phyloP scores from a whole-genome alignment of 2,329 filamentous ascomycete species.

The Neofusicoccum sp. region DNA sequence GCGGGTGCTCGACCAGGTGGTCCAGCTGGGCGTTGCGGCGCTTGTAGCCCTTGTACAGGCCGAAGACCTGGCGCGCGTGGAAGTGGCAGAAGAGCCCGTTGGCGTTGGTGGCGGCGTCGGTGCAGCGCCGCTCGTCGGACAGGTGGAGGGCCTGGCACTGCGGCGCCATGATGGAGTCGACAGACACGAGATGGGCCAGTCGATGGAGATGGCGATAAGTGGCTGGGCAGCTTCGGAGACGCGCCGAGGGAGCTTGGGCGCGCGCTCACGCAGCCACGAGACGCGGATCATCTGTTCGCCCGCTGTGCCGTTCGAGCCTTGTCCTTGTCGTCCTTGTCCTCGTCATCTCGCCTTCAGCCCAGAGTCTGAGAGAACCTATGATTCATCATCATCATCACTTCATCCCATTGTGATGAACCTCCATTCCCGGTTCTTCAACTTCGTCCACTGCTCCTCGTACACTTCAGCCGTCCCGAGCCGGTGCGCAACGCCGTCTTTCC shows the following conservation, averaged over 20 bases:
- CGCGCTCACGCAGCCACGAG: no score
- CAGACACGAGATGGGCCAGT: no score
- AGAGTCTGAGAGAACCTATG: no score
- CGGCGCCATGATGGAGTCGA: slow-evolving; percentile 5
- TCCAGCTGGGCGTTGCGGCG: slow-evolving; percentile 48
- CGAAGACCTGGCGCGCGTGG: slow-evolving; percentile 37
- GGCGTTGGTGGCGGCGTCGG: slow-evolving; percentile 38
- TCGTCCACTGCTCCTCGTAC: neutral
- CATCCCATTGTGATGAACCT: neutral
- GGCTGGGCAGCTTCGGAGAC: no score
- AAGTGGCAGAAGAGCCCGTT: slow-evolving; percentile 45
- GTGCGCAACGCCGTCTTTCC: neutral
- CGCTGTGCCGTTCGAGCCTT: no score
- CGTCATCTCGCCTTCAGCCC: no score
- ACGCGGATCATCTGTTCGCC: no score
- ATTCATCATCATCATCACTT: neutral
- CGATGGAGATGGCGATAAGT: no score
- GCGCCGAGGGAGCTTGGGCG: no score
- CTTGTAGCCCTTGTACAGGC: slow-evolving; percentile 51
- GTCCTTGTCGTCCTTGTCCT: no score
- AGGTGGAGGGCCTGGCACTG: slow-evolving; percentile 31
- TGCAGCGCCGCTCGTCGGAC: slow-evolving; percentile 38
- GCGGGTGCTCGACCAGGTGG: slow-evolving; percentile 31
- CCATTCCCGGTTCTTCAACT: neutral
- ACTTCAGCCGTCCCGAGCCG: neutral